Evolutionary conservation across 805 yeast species (phyloP).

Genomic region (Yamadazyma laniorum): DNA sequence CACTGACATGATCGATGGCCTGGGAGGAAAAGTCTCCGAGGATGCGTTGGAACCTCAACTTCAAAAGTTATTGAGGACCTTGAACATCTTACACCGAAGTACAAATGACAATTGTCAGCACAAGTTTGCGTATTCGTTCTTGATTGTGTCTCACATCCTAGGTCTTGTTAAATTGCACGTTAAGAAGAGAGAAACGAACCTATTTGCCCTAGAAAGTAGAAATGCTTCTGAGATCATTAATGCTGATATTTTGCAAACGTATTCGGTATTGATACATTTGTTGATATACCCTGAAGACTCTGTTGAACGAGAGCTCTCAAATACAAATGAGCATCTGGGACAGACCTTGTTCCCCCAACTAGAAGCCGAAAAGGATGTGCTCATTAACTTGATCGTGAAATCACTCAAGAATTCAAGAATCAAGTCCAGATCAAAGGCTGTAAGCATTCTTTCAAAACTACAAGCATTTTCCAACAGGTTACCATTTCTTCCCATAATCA

Average conservation of each 20-base stretch:
- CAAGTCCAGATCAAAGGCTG: conserved; percentile 50
- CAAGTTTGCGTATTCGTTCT: conserved; percentile 3
- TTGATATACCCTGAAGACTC: not conserved
- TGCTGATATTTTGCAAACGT: not conserved
- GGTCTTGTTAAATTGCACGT: not conserved
- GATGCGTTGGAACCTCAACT: not conserved
- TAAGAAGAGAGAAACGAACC: not conserved
- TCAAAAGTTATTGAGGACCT: not conserved
- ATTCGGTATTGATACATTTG: not conserved
- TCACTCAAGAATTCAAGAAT: conserved; percentile 25
- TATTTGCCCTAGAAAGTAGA: not conserved
- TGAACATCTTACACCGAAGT: not conserved
- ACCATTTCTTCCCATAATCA: conserved; percentile 49
- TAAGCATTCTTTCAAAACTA: conserved; percentile 58
- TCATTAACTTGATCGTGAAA: not conserved
- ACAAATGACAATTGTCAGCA: not conserved
- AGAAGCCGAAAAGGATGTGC: not conserved
- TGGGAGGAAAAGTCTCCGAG: not conserved
- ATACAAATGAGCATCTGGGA: not conserved
- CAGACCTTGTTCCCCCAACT: not conserved
- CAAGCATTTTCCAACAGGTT: conserved; percentile 53
- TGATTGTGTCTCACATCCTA: not conserved
- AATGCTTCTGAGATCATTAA: not conserved
- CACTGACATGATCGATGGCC: too few relatives aligned
- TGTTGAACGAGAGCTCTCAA: too few relatives aligned